phyloP scores from a whole-genome alignment of 1,139 yeast species.

The Blastobotrys proliferans region DNA sequence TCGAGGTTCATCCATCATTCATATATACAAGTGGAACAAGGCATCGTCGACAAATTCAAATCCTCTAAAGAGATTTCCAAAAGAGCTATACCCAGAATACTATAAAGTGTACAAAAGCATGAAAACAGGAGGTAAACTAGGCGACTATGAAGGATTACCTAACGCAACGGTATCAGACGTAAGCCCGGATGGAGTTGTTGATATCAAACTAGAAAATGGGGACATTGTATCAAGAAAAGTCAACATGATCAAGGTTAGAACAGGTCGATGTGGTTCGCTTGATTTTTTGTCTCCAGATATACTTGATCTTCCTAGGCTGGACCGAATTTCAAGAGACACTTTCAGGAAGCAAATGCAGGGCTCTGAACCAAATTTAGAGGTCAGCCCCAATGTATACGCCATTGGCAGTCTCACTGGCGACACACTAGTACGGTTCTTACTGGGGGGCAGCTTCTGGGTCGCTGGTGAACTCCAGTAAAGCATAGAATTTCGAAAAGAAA shows the following conservation, averaged over 20 bases:
- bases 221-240: slow-evolving; percentile 17
- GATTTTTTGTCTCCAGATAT: slow-evolving; percentile 20
- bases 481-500: background rate
- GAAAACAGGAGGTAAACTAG: slow-evolving; percentile 19
- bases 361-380: slow-evolving; percentile 8
- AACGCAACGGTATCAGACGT: slow-evolving; percentile 26
- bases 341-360: slow-evolving; percentile 8
- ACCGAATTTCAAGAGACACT: slow-evolving; percentile 11
- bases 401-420: slow-evolving; percentile 36
- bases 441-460: slow-evolving; percentile 30
- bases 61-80: slow-evolving; percentile 31
- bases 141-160: slow-evolving; percentile 25
- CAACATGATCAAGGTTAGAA: slow-evolving; percentile 23
- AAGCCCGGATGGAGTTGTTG: slow-evolving; percentile 23
- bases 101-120: slow-evolving; percentile 28
- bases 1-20: slow-evolving; percentile 21
- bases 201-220: slow-evolving; percentile 21
- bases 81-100: slow-evolving; percentile 36
- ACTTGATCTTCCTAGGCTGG: slow-evolving; percentile 1
- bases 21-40: slow-evolving; percentile 31
- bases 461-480: slow-evolving; percentile 16
- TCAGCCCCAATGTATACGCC: slow-evolving; percentile 24
- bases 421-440: slow-evolving; percentile 31
- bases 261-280: slow-evolving; percentile 32
- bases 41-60: slow-evolving; percentile 15